Evolutionary conservation across 2,329 filamentous ascomycete species (phyloP).

Genomic region (Fusarium sp.): DNA sequence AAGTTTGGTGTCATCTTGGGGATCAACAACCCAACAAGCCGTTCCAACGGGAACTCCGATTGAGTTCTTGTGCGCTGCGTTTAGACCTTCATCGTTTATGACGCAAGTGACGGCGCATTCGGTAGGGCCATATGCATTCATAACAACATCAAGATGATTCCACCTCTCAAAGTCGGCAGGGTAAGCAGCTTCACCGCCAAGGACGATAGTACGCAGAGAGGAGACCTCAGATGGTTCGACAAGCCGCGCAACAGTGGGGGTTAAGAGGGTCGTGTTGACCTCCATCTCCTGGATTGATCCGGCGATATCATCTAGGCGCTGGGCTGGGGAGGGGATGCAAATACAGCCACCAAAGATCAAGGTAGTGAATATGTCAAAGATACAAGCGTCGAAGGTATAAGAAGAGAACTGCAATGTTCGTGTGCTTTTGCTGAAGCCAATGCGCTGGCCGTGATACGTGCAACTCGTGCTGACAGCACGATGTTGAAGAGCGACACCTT

Average conservation of each 20-base stretch:
- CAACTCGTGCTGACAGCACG: constrained; percentile 28
- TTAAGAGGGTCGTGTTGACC: constrained; percentile 5
- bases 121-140: constrained; percentile 14
- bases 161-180: neutral
- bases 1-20: constrained; percentile 40
- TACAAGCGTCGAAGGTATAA: constrained; percentile 17
- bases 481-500: constrained; percentile 46
- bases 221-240: neutral
- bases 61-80: neutral
- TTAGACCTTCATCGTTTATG: neutral
- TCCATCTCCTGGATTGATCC: neutral
- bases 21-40: constrained; percentile 46
- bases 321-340: constrained; percentile 21
- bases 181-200: constrained; percentile 1
- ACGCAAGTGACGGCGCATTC: constrained; percentile 9
- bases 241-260: constrained; percentile 11
- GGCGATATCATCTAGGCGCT: constrained; percentile 10
- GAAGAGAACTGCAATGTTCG: constrained; percentile 27
- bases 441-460: constrained; percentile 6
- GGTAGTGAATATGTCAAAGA: constrained; percentile 19
- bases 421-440: constrained; percentile 11
- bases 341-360: constrained; percentile 25
- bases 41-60: constrained; percentile 1
- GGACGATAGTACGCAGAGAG: neutral
- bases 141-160: neutral